A percentile compares a stretch with the other conserved stretches of the same genome.
These are phyloP conservation scores for Alternaria incomplexa DNA, from an alignment of 2,329 filamentous ascomycete genomes.

Conservation along the genomic window DNA sequence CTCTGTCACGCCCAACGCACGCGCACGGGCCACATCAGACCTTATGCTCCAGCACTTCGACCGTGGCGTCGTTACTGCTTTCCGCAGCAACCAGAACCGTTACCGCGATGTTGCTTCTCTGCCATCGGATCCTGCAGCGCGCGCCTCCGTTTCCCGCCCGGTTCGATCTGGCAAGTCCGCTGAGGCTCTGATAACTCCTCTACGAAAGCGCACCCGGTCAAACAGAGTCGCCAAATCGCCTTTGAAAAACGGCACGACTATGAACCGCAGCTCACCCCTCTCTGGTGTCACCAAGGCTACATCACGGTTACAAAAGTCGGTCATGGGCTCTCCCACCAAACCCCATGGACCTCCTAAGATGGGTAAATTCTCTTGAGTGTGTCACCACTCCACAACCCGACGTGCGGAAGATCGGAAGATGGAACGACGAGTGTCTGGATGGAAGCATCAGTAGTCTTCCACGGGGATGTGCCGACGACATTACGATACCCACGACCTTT, in stretches of 20 bases:
- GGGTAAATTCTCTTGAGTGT: constrained; percentile 43
- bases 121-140: constrained; percentile 44
- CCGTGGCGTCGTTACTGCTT: constrained; percentile 58
- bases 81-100: constrained; percentile 49
- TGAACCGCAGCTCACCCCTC: constrained; percentile 34
- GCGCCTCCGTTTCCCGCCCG: constrained; percentile 44
- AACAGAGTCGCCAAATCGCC: constrained; percentile 36
- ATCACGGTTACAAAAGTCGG: constrained; percentile 33
- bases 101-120: constrained; percentile 47
- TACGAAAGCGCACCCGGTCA: constrained; percentile 44
- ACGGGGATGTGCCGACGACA: constrained; percentile 31
- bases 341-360: constrained; percentile 37
- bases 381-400: background rate
- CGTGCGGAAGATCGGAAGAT: constrained; percentile 9
- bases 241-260: constrained; percentile 18
- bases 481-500: constrained; percentile 46
- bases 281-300: constrained; percentile 39
- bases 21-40: constrained; percentile 40
- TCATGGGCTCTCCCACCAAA: constrained; percentile 28
- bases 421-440: constrained; percentile 22
- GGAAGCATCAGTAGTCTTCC: constrained; percentile 20
- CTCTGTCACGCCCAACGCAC: constrained; percentile 29
- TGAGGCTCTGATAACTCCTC: constrained; percentile 48
- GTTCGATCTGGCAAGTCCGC: constrained; percentile 48
- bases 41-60: constrained; percentile 51